Evolutionary conservation across 2,329 filamentous ascomycete species (phyloP), one percentile per base, ranked within the genome.

Genomic region (Hymenoscyphus albidus): DNA sequence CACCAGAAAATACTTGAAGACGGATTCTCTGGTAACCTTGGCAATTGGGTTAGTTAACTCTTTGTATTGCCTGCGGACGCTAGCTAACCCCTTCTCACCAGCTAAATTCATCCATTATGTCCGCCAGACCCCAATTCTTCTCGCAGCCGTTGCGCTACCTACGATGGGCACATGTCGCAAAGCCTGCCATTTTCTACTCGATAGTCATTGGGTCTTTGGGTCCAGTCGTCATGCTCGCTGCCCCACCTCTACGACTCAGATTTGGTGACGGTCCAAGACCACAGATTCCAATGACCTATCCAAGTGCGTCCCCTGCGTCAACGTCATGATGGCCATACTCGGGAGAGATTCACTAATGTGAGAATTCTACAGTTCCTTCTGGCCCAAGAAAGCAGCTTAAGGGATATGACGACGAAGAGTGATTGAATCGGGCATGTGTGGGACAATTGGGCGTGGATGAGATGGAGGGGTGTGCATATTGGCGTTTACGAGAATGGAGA

Each of bases 141-240:
- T 84, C 87, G 70, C 84, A 85, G 65, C 95, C 95, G 69, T 75
- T 96, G 77, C 88, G 88, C 73, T 98, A 97, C 87, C 80, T 91
- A 74, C 89, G 89, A 79, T 98, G 93, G 92, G 88, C 93, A 62
- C 85, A 91, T 60, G 89, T 92, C 80, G 89, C 95, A 79, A 91
- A 90, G 78, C 95, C 95, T 61, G 93, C 93, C 65, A 90, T 93
- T 81, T 96, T 97, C 84, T 98, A 88, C 85, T 92, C 91, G 73
- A 81, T 92, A 74, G 76, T 91, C 65, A 80, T 98, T 70, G 94
- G 91, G 71, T 81, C 79, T 69, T 74, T 86, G 63, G 93, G 93
- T 12, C 95, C 94, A 42, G 78, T 90, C 64, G 80, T 85, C 64
- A 80, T 96, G 68, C 77, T 89, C 65, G 82, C 84, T 64, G 88